phyloP scores from a whole-genome alignment of 306 rosid species.

The Quercus aquifolioides region DNA sequence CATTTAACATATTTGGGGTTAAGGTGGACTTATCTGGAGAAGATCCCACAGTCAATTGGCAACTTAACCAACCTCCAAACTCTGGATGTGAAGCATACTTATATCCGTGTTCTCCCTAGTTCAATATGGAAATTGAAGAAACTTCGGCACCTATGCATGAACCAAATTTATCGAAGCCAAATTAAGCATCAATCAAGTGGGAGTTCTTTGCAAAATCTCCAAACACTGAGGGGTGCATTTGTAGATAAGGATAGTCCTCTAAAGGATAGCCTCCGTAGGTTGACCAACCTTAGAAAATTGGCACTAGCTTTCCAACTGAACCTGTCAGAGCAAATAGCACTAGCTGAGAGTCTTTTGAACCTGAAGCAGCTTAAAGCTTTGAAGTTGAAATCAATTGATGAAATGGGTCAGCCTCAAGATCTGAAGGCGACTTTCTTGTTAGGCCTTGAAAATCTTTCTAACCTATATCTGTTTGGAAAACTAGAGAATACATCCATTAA shows the following conservation, averaged over 20 bases:
- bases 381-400: conserved; percentile 24
- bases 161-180: conserved; percentile 15
- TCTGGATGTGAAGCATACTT: too few relatives aligned
- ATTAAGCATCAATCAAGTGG: not conserved
- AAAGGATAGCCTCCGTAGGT: conserved; percentile 20
- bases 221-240: conserved; percentile 30
- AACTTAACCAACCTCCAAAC: too few relatives aligned
- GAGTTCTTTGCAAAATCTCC: conserved; percentile 4
- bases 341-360: conserved; percentile 3
- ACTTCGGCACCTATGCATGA: conserved; percentile 21
- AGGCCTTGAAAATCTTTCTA: conserved; percentile 18
- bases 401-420: not conserved
- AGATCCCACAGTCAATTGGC: too few relatives aligned
- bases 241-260: conserved; percentile 19
- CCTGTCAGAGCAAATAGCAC: not conserved
- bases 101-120: too few relatives aligned
- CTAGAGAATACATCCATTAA: not conserved
- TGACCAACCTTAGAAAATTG: conserved; percentile 32
- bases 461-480: conserved; percentile 28
- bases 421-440: not conserved
- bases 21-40: too few relatives aligned
- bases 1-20: not conserved
- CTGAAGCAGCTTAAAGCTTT: conserved; percentile 10
- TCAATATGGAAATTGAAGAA: not conserved
- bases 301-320: conserved; percentile 27